phyloP scores from a whole-genome alignment of 805 yeast genomes.

The Grigorovia jiainica region DNA sequence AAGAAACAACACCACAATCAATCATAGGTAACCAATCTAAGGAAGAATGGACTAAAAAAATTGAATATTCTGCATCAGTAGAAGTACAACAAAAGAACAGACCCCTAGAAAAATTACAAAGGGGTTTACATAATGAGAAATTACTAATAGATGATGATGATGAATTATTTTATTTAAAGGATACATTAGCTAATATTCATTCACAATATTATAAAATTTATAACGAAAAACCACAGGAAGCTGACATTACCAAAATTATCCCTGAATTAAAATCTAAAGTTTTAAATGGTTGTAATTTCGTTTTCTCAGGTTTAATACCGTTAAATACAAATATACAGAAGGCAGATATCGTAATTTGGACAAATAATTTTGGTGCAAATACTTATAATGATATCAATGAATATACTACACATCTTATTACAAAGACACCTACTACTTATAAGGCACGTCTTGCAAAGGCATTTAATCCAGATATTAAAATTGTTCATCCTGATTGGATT shows the following conservation, averaged over 20 bases:
- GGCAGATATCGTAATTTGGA: slow-evolving; percentile 90
- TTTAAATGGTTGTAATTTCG: slow-evolving; percentile 55
- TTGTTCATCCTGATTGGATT: slow-evolving; percentile 91
- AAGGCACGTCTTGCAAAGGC: slow-evolving; percentile 76
- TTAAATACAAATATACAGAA: slow-evolving; percentile 59
- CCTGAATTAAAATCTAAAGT: slow-evolving; percentile 65
- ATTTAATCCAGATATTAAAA: slow-evolving; percentile 49
- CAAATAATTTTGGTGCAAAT: slow-evolving; percentile 80
- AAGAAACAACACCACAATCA: slow-evolving; percentile 12
- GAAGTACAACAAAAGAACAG: slow-evolving; percentile 76
- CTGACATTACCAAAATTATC: slow-evolving; percentile 62
- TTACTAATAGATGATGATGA: slow-evolving; percentile 70
- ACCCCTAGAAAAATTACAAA: slow-evolving; percentile 76
- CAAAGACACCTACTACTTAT: slow-evolving; percentile 69
- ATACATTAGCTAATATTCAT: slow-evolving; percentile 58
- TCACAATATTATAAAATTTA: slow-evolving; percentile 48
- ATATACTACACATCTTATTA: slow-evolving; percentile 80
- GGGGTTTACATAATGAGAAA: slow-evolving; percentile 45
- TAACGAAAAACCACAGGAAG: slow-evolving; percentile 32
- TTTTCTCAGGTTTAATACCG: slow-evolving; percentile 87
- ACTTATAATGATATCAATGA: slow-evolving; percentile 64
- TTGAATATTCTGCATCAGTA: slow-evolving; percentile 56
- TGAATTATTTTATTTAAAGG: slow-evolving; percentile 57
- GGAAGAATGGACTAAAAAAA: slow-evolving; percentile 46
- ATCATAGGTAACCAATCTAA: slow-evolving; percentile 27